Conservation (phyloP, 2,329 filamentous ascomycete species). For the Penicillium sp. region DNA sequence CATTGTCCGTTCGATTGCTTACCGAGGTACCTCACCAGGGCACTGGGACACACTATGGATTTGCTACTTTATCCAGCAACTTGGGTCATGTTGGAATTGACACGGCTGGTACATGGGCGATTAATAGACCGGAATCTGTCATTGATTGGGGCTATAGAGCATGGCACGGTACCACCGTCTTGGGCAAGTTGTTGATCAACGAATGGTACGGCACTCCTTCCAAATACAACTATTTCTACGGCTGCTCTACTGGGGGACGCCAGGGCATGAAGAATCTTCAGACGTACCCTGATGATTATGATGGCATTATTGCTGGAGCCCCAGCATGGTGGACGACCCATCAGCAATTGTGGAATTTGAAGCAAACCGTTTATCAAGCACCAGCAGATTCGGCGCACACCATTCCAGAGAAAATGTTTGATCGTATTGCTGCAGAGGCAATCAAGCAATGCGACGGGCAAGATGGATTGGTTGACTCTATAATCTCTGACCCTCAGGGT, state of each 20-base stretch:
- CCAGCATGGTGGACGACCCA: constrained; percentile 54
- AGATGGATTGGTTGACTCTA: constrained; percentile 53
- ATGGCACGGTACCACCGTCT: background rate
- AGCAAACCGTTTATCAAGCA: constrained; percentile 51
- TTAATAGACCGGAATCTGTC: background rate
- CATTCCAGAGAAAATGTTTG: constrained; percentile 45
- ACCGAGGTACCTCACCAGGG: background rate
- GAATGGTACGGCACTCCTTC: background rate
- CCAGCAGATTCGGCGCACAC: constrained; percentile 48
- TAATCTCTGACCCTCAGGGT: constrained; percentile 49
- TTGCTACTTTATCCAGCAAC: background rate
- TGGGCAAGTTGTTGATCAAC: background rate
- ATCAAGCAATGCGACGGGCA: constrained; percentile 53
- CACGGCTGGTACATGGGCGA: background rate
- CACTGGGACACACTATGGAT: background rate
- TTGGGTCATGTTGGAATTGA: background rate
- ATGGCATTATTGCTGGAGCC: constrained; percentile 55
- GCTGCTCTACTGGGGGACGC: background rate
- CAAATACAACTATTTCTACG: background rate
- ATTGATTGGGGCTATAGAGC: background rate
- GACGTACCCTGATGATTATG: constrained; percentile 20
- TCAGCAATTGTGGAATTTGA: constrained; percentile 48
- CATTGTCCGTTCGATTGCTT: background rate
- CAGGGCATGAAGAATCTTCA: background rate
- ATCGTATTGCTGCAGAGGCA: constrained; percentile 47